A percentile compares a stretch with the other conserved stretches of the same genome.
Conservation (phyloP, 345 rosid genomes). For the Hevea brasiliensis region DNA sequence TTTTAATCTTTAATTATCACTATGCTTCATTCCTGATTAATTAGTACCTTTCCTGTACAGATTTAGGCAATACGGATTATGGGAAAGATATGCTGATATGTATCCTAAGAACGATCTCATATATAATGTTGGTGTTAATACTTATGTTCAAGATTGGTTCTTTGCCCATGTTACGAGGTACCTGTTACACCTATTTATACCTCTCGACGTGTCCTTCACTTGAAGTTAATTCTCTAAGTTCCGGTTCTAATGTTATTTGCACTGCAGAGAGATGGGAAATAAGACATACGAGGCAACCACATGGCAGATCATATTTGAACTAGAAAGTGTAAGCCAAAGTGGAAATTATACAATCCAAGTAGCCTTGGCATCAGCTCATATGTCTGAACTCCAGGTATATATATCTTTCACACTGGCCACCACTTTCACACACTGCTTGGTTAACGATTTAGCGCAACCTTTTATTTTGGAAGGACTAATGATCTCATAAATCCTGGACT, state of each 20-base stretch:
- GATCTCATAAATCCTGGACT: conserved; percentile 13
- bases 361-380: conserved; percentile 70
- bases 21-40: neutral
- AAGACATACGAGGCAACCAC: conserved; percentile 46
- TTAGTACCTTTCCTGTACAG: conserved; percentile 13
- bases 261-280: conserved; percentile 42
- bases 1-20: neutral
- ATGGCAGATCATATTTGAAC: conserved; percentile 59
- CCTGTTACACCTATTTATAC: neutral
- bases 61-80: conserved; percentile 30
- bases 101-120: conserved; percentile 21
- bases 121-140: conserved; percentile 13
- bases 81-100: conserved; percentile 22
- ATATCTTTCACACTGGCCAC: too few relatives aligned
- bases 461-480: too few relatives aligned
- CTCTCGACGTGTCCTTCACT: neutral
- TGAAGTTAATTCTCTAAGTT: neutral
- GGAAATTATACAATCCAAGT: conserved; percentile 58
- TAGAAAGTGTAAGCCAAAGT: conserved; percentile 21
- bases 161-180: conserved; percentile 79
- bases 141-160: conserved; percentile 52
- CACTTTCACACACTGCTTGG: too few relatives aligned
- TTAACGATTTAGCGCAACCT: too few relatives aligned
- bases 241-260: neutral
- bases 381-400: conserved; percentile 32